Percentiles rank a stretch among this genome's conserved stretches.
Conservation (phyloP, 108 stramenopile species). For the Cylindrotheca fusiformis region DNA sequence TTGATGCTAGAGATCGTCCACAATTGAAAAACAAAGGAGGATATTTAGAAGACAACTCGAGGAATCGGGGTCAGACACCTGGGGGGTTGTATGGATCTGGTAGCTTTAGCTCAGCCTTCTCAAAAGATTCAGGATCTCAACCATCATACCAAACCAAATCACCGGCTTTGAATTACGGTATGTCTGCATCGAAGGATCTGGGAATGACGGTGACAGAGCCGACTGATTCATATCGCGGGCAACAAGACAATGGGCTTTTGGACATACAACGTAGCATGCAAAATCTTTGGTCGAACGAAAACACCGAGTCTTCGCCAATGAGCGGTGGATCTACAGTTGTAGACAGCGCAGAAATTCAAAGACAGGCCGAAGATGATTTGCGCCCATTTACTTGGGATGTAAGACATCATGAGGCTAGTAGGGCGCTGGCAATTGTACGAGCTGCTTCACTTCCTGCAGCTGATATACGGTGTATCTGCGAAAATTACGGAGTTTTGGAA, state of each 20-base stretch:
- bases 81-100: neutral
- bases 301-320: conserved; percentile 4
- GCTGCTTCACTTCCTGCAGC: conserved; percentile 39
- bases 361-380: conserved; percentile 36
- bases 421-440: conserved; percentile 67
- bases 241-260: conserved; percentile 13
- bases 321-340: neutral
- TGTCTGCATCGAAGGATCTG: conserved; percentile 29
- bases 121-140: neutral
- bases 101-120: conserved; percentile 7
- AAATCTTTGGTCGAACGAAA: conserved; percentile 30
- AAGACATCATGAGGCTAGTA: conserved; percentile 41
- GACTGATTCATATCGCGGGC: conserved; percentile 17
- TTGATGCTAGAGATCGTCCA: conserved; percentile 12
- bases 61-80: neutral
- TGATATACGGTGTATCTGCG: conserved; percentile 73
- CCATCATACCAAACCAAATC: neutral
- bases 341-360: conserved; percentile 3
- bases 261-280: conserved; percentile 34
- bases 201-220: conserved; percentile 74
- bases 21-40: neutral
- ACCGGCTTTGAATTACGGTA: conserved; percentile 8
- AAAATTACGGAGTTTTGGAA: conserved; percentile 73
- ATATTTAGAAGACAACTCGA: conserved; percentile 7
- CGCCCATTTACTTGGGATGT: conserved; percentile 51